phyloP scores from a whole-genome alignment of 1,284 basidiomycete genomes.

The Cutaneotrichosporon cavernicola region DNA sequence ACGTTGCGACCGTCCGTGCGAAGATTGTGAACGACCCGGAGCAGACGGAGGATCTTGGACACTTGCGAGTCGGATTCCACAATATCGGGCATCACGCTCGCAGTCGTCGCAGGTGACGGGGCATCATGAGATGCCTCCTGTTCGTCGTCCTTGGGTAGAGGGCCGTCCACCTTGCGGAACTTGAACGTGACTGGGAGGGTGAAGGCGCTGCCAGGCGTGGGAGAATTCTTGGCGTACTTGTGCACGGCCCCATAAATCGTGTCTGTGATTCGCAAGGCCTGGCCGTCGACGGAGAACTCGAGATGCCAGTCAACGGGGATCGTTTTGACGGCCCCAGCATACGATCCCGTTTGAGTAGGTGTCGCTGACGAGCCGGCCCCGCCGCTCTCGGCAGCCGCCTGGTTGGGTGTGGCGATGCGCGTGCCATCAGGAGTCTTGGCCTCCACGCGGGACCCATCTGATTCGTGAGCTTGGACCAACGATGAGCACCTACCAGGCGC shows the following conservation, averaged over 20 bases:
- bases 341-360: slow-evolving; percentile 64
- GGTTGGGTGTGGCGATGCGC: slow-evolving; percentile 79
- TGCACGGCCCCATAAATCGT: slow-evolving; percentile 97
- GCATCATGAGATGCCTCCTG: slow-evolving; percentile 2
- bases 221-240: slow-evolving; percentile 29
- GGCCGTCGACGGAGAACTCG: slow-evolving; percentile 88
- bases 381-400: slow-evolving; percentile 31
- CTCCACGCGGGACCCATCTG: slow-evolving; percentile 88
- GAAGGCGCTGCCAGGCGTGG: slow-evolving; percentile 22
- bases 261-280: slow-evolving; percentile 74
- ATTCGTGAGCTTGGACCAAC: background rate
- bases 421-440: slow-evolving; percentile 96
- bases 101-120: slow-evolving; percentile 42
- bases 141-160: slow-evolving; percentile 57
- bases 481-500: slow-evolving; percentile 48
- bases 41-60: slow-evolving; percentile 83
- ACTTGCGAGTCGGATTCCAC: slow-evolving; percentile 81
- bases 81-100: slow-evolving; percentile 60
- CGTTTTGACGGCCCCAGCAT: slow-evolving; percentile 88
- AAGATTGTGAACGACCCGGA: slow-evolving; percentile 81
- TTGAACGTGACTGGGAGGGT: slow-evolving; percentile 60
- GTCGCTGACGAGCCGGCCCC: slow-evolving; percentile 33
- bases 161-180: slow-evolving; percentile 88
- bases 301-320: slow-evolving; percentile 95
- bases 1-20: slow-evolving; percentile 57